Evolutionary conservation across 176 grass and related monocot genomes (phyloP), one percentile per base, ranked within the genome.

Genomic region (Aegilops sharonensis): DNA sequence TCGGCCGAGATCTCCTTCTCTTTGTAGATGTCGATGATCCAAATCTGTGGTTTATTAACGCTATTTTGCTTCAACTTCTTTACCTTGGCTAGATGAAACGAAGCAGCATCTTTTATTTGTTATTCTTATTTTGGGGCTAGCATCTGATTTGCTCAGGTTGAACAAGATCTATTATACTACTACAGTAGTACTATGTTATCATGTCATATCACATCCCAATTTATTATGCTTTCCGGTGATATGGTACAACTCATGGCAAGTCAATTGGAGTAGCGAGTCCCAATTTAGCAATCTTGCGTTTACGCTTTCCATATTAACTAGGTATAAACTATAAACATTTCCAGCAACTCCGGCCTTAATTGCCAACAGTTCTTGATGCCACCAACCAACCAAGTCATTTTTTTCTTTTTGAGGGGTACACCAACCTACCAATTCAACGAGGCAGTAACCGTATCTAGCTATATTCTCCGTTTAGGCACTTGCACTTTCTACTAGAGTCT

Each of bases 131-230:
- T 80, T 31, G 45, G 31, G 56, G 14, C 78, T 47, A 43, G 65
- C 74, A 52, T 80, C 34, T 54, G 43, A 75, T 75, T 75, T 75
- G 43, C 48, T 75, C 82, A 82, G 31, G 71, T 64, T 63, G 84
- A 82, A 43, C 43, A 42, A 74, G 87, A 74, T 88, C 84, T 11
- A 2, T 14, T 24, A n/a, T 43, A 89, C 64, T 32, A 39, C 47
- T 82, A 78, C 18, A 54, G 48, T 5, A 18, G 50, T 54, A 18
- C 50, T 17, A 54, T 54, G 50, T 64, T 59, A 59, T 59, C 54
- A 52, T 11, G 21, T 17, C 20, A 61, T 72, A 50, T 61, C 76
- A 9, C 75, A 42, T 24, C 42, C 13, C 52, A 67, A 61, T 40
- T 73, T 62, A 84, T 77, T 23, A 54, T 54, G 50, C 50, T 54